Percentiles rank a stretch among this genome's conserved stretches.
Evolutionary conservation across 768 basidiomycete species (phyloP).

Genomic region (Lanmaoa rubissima): DNA sequence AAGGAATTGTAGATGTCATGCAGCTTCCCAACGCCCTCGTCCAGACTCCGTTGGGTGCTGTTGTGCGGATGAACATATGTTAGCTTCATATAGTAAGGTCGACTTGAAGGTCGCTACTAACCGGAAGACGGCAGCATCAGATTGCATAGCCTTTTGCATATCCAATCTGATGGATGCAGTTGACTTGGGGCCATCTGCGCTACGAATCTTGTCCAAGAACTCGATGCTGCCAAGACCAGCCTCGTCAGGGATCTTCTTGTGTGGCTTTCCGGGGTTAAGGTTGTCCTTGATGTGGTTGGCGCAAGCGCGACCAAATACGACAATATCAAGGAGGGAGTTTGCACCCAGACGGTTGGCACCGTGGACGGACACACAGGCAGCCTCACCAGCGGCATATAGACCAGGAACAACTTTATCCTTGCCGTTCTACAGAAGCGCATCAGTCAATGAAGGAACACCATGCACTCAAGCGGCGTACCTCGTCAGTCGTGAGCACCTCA

Average conservation of each 20-base stretch:
- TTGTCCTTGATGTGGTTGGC: conserved; percentile 96
- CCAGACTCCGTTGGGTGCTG: conserved; percentile 84
- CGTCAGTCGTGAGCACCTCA: conserved; percentile 87
- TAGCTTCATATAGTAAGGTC: not conserved
- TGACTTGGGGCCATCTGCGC: conserved; percentile 73
- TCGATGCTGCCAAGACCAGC: conserved; percentile 83
- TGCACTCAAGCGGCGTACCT: conserved; percentile 34
- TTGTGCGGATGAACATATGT: conserved; percentile 1
- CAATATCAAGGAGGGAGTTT: conserved; percentile 97
- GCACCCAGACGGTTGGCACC: conserved; percentile 99
- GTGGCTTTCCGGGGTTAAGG: conserved; percentile 84
- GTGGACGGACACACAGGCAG: conserved; percentile 97
- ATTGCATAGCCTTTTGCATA: conserved; percentile 99
- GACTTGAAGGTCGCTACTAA: conserved; percentile 25
- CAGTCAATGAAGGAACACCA: not conserved
- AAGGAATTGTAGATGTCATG: conserved; percentile 84
- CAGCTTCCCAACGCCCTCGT: conserved; percentile 90
- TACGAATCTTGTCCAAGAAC: conserved; percentile 87
- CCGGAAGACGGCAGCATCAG: conserved; percentile 97
- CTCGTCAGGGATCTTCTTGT: conserved; percentile 83
- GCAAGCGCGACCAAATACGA: conserved; percentile 99
- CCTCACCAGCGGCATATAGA: conserved; percentile 97
- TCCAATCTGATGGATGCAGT: conserved; percentile 90
- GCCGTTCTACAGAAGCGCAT: conserved; percentile 50
- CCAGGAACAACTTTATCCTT: conserved; percentile 95